Evolutionary conservation across 148 eudicot species (phyloP).

Genomic region (Silene conica): DNA sequence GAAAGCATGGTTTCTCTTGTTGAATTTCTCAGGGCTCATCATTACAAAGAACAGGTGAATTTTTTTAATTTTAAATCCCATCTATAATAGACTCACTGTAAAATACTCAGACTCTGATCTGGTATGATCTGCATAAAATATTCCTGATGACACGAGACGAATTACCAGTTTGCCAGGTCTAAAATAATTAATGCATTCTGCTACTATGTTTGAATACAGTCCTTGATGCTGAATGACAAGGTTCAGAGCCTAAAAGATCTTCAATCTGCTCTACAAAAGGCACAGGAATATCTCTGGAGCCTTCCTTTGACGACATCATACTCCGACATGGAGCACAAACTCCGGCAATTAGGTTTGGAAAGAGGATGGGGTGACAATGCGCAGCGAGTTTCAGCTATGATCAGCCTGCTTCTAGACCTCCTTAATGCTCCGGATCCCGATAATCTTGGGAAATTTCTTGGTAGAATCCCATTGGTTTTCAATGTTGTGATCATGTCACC

Average conservation of each 20-base stretch:
- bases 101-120: neutral
- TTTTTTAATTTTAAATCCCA: too few species aligned
- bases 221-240: slow-evolving; percentile 88
- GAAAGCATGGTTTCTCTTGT: slow-evolving; percentile 89
- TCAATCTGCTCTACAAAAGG: slow-evolving; percentile 64
- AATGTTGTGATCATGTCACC: slow-evolving; percentile 95
- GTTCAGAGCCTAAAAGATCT: slow-evolving; percentile 61
- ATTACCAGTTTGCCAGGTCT: too few species aligned
- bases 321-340: slow-evolving; percentile 66
- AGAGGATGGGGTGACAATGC: slow-evolving; percentile 96
- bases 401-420: slow-evolving; percentile 70
- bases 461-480: slow-evolving; percentile 88
- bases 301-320: slow-evolving; percentile 59
- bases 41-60: slow-evolving; percentile 93
- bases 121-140: too few species aligned
- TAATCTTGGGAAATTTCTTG: slow-evolving; percentile 83
- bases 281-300: slow-evolving; percentile 61
- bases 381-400: slow-evolving; percentile 65
- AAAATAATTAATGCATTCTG: neutral
- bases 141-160: too few species aligned
- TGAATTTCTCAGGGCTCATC: slow-evolving; percentile 71
- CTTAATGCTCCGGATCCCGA: slow-evolving; percentile 91
- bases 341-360: slow-evolving; percentile 82
- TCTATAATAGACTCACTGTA: too few species aligned
- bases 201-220: slow-evolving; percentile 35